These are phyloP conservation scores for Ambrosia artemisiifolia DNA, from an alignment of 129 eudicot genomes.

Conservation along the genomic window DNA sequence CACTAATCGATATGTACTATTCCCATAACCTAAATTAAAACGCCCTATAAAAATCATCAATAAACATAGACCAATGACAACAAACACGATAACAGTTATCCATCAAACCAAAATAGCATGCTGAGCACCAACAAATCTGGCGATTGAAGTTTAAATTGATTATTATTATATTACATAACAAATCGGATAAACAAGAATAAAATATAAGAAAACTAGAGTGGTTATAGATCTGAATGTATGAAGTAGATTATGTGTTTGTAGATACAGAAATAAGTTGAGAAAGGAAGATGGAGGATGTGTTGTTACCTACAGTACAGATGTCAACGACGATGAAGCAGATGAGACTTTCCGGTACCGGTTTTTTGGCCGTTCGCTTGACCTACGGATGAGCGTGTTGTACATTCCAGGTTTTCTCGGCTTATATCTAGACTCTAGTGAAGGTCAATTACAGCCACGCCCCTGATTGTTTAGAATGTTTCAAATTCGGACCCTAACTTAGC, in stretches of 20 bases:
- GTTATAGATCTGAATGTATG: constrained; percentile 22
- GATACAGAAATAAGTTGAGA: background rate
- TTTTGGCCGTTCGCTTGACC: constrained; percentile 26
- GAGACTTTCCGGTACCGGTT: constrained; percentile 25
- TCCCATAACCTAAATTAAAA: background rate
- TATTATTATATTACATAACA: background rate
- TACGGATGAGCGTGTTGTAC: constrained; percentile 19
- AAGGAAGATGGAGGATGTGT: background rate
- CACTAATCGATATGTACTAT: background rate
- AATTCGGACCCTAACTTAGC: background rate
- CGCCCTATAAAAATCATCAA: background rate
- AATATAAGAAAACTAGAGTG: background rate
- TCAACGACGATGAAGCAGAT: constrained; percentile 4
- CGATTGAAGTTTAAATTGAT: constrained; percentile 11
- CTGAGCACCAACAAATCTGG: background rate
- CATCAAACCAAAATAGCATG: background rate
- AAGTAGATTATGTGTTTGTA: background rate
- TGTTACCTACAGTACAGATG: constrained; percentile 13
- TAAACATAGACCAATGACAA: constrained; percentile 9
- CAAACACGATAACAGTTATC: background rate
- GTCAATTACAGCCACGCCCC: constrained; percentile 1
- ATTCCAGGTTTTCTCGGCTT: constrained; percentile 19
- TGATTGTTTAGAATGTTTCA: constrained; percentile 1
- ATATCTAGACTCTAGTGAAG: constrained; percentile 19
- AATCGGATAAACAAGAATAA: constrained; percentile 14